Evolutionary conservation across 345 rosid genomes (phyloP).

Genomic region (Eucalyptus decipiens): DNA sequence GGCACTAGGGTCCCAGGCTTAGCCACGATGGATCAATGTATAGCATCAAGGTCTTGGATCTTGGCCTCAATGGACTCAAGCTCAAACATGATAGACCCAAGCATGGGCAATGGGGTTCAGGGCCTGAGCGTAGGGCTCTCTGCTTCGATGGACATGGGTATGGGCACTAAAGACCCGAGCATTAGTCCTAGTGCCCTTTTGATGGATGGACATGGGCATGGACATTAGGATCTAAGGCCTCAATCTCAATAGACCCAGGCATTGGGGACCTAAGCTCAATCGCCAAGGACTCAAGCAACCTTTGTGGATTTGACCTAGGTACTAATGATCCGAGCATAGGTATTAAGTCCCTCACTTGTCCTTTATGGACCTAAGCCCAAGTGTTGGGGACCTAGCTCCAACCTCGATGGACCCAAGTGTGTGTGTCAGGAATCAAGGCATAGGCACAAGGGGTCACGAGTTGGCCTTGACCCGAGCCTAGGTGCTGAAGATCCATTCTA

Average conservation of each 20-base stretch:
- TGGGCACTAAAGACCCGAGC: neutral
- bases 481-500: neutral
- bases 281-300: neutral
- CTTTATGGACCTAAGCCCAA: neutral
- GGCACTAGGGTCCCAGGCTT: neutral
- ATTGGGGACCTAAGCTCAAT: neutral
- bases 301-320: neutral
- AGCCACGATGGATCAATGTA: too few species aligned
- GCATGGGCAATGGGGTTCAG: neutral
- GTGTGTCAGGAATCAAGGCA: neutral
- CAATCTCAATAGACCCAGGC: neutral
- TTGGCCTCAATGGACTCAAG: neutral
- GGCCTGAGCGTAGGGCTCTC: neutral
- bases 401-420: neutral
- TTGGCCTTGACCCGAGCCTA: neutral
- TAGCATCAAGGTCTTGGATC: neutral
- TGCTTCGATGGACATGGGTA: accelerated
- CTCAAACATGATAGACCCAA: neutral
- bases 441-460: accelerated
- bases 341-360: accelerated
- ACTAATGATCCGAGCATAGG: neutral
- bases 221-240: neutral
- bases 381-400: neutral
- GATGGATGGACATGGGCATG: neutral
- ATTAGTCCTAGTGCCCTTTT: accelerated